These are phyloP conservation scores for Cutaneotrichosporon arboriforme DNA, from an alignment of 1,284 basidiomycete species.

Conservation along the genomic window DNA sequence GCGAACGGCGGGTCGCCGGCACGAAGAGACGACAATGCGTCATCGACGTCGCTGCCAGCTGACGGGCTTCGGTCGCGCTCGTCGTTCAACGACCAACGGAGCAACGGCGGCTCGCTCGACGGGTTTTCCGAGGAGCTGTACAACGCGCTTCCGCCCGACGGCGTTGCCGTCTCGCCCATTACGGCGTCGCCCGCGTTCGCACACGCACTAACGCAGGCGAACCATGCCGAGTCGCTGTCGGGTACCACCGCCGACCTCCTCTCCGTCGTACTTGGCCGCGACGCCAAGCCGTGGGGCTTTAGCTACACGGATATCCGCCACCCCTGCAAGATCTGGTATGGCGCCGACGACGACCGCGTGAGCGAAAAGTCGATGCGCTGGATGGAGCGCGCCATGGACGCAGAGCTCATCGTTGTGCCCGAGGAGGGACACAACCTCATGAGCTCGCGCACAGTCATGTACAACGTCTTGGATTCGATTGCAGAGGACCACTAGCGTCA, in stretches of 20 bases:
- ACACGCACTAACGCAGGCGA: constrained; percentile 81
- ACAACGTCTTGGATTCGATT: constrained; percentile 71
- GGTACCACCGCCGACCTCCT: constrained; percentile 87
- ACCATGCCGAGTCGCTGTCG: constrained; percentile 85
- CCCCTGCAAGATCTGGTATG: constrained; percentile 85
- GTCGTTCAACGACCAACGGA: neutral
- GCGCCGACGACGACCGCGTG: constrained; percentile 87
- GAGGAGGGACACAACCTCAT: constrained; percentile 88
- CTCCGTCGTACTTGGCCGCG: constrained; percentile 75
- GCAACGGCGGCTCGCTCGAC: constrained; percentile 7
- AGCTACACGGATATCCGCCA: constrained; percentile 61
- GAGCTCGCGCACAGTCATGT: constrained; percentile 80
- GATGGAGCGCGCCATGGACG: constrained; percentile 82
- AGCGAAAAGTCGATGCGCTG: constrained; percentile 78
- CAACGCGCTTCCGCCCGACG: neutral
- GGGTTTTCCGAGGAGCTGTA: constrained; percentile 5
- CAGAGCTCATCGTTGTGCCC: constrained; percentile 71
- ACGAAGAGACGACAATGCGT: constrained; percentile 2
- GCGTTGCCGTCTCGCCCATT: neutral
- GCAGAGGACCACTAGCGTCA: constrained; percentile 34
- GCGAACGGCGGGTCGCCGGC: neutral
- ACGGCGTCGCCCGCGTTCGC: constrained; percentile 38
- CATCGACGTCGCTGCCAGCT: constrained; percentile 8
- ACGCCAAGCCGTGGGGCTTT: constrained; percentile 52
- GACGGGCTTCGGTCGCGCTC: constrained; percentile 10